Conservation (phyloP, 2,329 filamentous ascomycete species). For the Fusarium scirpi region DNA sequence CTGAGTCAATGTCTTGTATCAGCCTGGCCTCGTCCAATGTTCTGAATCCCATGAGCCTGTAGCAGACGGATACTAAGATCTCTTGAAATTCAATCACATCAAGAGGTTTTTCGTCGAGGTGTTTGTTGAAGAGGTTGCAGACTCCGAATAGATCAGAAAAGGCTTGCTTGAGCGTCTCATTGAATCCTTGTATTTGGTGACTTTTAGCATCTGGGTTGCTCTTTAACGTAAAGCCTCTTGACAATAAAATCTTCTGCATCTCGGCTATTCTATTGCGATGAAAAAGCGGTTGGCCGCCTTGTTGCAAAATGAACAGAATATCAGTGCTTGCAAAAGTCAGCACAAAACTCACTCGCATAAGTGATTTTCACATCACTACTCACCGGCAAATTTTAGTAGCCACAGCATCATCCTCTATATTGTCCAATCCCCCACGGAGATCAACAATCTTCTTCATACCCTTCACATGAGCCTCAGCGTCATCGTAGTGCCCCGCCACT, state of each 20-base stretch:
- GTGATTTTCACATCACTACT: background rate
- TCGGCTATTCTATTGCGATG: background rate
- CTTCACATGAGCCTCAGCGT: background rate
- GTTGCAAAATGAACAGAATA: constrained; percentile 11
- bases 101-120: background rate
- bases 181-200: accelerated
- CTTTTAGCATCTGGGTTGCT: accelerated
- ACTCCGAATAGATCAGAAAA: background rate
- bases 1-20: background rate
- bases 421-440: constrained; percentile 4
- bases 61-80: background rate
- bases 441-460: constrained; percentile 8
- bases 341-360: accelerated
- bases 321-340: constrained; percentile 1
- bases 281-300: background rate
- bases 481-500: background rate
- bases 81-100: constrained; percentile 12
- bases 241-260: accelerated
- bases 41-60: background rate
- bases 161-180: accelerated
- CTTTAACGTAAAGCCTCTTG: background rate
- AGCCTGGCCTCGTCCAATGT: background rate
- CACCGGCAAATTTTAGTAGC: background rate
- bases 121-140: constrained; percentile 4
- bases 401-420: background rate